Evolutionary conservation across 305 asterid species (phyloP).

Genomic region (Solanum chacoense): DNA sequence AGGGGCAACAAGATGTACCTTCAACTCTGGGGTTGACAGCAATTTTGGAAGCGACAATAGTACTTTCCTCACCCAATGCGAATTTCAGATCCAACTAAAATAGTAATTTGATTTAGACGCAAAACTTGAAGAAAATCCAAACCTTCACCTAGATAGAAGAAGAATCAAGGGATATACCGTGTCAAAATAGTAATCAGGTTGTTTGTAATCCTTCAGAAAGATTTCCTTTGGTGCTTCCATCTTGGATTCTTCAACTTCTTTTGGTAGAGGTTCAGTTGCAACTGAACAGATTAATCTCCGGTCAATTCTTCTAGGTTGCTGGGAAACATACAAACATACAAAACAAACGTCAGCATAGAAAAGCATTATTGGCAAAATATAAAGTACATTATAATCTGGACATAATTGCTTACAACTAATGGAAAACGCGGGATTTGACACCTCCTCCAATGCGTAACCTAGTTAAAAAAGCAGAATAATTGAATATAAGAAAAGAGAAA

Average conservation of each 20-base stretch:
- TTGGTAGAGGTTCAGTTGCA: conserved; percentile 54
- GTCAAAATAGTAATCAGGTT: conserved; percentile 73
- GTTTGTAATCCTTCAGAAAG: conserved; percentile 85
- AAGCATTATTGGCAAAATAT: neutral
- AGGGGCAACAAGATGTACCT: conserved; percentile 32
- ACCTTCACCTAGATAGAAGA: neutral
- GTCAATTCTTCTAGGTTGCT: conserved; percentile 32
- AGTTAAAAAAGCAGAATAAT: conserved; percentile 1
- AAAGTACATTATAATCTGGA: neutral
- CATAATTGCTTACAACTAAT: conserved; percentile 32
- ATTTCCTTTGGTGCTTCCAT: conserved; percentile 89
- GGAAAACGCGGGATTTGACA: conserved; percentile 22
- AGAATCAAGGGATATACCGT: conserved; percentile 21
- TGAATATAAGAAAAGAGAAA: conserved; percentile 6
- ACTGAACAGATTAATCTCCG: conserved; percentile 66
- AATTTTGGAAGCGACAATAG: conserved; percentile 52
- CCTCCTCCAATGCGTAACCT: conserved; percentile 39
- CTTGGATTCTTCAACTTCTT: conserved; percentile 48
- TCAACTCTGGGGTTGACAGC: conserved; percentile 60
- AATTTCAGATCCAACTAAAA: conserved; percentile 72
- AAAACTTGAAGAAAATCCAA: neutral
- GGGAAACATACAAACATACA: conserved; percentile 6
- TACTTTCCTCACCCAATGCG: conserved; percentile 68
- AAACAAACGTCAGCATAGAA: neutral
- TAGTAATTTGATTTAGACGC: conserved; percentile 1